These are phyloP conservation scores for Aethionema arabicum DNA, from an alignment of 345 rosid genomes.

Conservation along the genomic window DNA sequence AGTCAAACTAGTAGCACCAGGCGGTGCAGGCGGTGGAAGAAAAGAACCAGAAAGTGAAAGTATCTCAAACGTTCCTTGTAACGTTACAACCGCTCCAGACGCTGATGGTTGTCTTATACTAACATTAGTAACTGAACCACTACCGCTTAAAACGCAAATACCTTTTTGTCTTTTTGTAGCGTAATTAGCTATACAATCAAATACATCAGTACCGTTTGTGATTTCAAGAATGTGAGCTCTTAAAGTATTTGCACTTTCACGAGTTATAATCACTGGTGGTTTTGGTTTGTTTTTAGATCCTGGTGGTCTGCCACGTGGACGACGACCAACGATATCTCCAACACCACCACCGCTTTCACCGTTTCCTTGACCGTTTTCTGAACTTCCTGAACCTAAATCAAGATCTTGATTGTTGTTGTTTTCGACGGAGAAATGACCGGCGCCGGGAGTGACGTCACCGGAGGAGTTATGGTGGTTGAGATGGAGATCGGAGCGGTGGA, in stretches of 20 bases:
- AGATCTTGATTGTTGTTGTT: slow-evolving; percentile 50
- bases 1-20: slow-evolving; percentile 91
- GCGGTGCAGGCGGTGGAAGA: slow-evolving; percentile 97
- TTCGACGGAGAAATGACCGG: slow-evolving; percentile 44
- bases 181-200: slow-evolving; percentile 82
- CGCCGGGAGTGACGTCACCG: slow-evolving; percentile 42
- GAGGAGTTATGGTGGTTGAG: slow-evolving; percentile 44
- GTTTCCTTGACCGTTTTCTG: slow-evolving; percentile 31
- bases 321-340: slow-evolving; percentile 46
- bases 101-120: slow-evolving; percentile 88
- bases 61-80: slow-evolving; percentile 95
- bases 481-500: slow-evolving; percentile 49
- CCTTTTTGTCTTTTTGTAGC: slow-evolving; percentile 90
- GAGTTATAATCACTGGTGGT: slow-evolving; percentile 89
- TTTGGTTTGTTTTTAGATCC: slow-evolving; percentile 96
- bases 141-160: slow-evolving; percentile 86
- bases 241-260: slow-evolving; percentile 94
- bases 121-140: slow-evolving; percentile 91
- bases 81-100: slow-evolving; percentile 78
- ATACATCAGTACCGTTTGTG: slow-evolving; percentile 85
- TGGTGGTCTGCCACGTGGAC: slow-evolving; percentile 91
- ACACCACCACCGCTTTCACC: slow-evolving; percentile 29
- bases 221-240: slow-evolving; percentile 98
- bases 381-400: slow-evolving; percentile 45
- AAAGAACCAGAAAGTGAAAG: slow-evolving; percentile 89